A percentile compares a stretch with the other conserved stretches of the same genome.
phyloP scores from a whole-genome alignment of 2,329 filamentous ascomycete genomes.

The Cercospora sojina region DNA sequence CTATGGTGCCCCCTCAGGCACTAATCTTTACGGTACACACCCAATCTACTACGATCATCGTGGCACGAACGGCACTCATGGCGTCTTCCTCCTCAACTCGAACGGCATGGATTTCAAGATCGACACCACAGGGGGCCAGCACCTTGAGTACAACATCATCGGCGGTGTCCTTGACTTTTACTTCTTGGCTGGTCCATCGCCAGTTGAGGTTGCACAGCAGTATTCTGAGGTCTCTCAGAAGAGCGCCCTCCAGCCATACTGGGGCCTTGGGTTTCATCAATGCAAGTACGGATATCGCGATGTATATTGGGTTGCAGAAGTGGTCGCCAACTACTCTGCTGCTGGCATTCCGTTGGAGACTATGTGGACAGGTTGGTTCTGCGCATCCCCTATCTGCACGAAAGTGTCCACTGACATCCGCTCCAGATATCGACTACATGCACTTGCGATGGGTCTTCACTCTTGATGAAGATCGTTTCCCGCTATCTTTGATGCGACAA shows the following conservation, averaged over 20 bases:
- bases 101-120: conserved; percentile 77
- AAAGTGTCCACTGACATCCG: conserved; percentile 22
- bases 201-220: conserved; percentile 50
- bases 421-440: conserved; percentile 41
- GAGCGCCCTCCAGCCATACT: conserved; percentile 53
- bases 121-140: conserved; percentile 63
- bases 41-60: conserved; percentile 76
- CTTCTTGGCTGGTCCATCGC: conserved; percentile 51
- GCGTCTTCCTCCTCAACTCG: conserved; percentile 68
- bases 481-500: conserved; percentile 61
- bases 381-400: too few relatives aligned
- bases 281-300: conserved; percentile 55
- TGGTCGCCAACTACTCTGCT: conserved; percentile 63
- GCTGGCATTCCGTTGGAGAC: conserved; percentile 68
- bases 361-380: conserved; percentile 65
- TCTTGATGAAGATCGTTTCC: conserved; percentile 63
- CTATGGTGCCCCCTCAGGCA: conserved; percentile 57
- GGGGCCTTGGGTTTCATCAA: conserved; percentile 54
- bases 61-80: conserved; percentile 56
- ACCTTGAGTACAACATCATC: conserved; percentile 75
- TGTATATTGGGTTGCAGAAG: conserved; percentile 64
- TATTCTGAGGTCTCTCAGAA: conserved; percentile 53
- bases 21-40: conserved; percentile 71
- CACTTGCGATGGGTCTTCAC: conserved; percentile 59
- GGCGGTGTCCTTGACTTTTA: conserved; percentile 71